Conservation (phyloP, 2,329 filamentous ascomycete genomes). For the Purpureocillium takamizusanense region DNA sequence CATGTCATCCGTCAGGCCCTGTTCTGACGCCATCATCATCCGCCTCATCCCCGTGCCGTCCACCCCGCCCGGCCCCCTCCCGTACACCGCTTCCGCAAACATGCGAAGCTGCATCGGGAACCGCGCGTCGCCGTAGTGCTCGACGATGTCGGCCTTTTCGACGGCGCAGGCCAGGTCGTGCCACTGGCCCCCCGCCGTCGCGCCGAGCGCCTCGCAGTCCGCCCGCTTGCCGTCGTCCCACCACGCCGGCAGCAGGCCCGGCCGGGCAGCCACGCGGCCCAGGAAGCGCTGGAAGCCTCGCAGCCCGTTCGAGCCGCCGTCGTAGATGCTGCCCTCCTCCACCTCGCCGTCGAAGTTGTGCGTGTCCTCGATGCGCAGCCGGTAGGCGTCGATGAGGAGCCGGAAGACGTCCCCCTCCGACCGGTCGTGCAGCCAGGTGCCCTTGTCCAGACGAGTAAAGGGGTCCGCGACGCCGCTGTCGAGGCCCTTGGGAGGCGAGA, state of each 20-base stretch:
- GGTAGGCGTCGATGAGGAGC: conserved; percentile 38
- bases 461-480: conserved; percentile 20
- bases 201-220: conserved; percentile 27
- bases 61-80: conserved; percentile 4
- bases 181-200: conserved; percentile 18
- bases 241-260: conserved; percentile 32
- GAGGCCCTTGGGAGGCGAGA: conserved; percentile 17
- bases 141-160: conserved; percentile 25
- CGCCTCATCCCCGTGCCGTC: background rate
- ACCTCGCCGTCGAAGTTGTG: conserved; percentile 15
- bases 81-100: conserved; percentile 31
- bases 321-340: conserved; percentile 20
- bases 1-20: background rate
- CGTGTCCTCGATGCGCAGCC: conserved; percentile 32
- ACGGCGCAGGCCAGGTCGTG: conserved; percentile 9
- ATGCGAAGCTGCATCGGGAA: conserved; percentile 43
- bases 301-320: conserved; percentile 10
- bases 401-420: conserved; percentile 33
- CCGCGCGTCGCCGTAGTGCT: conserved; percentile 30
- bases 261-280: conserved; percentile 11
- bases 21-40: background rate
- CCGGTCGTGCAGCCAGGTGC: conserved; percentile 33
- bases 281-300: conserved; percentile 30
- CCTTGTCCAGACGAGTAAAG: conserved; percentile 28
- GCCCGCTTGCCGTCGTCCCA: conserved; percentile 28